Evolutionary conservation across 1,139 yeast genomes (phyloP).

Genomic region (Candida smagusa): DNA sequence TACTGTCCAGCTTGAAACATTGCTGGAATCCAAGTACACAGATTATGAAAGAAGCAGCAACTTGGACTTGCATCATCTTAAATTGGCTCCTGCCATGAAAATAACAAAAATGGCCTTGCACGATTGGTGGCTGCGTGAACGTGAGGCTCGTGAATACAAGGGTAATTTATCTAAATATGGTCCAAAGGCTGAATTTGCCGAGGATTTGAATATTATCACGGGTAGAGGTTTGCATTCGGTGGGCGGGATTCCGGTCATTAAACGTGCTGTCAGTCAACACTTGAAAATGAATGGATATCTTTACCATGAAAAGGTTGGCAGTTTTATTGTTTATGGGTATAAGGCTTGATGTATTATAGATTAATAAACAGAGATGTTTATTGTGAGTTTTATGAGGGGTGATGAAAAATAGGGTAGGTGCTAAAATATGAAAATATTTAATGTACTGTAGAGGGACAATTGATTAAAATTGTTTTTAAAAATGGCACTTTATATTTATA

Average conservation of each 20-base stretch:
- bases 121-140: conserved; percentile 58
- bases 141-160: conserved; percentile 32
- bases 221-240: conserved; percentile 65
- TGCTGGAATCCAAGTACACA: conserved; percentile 2
- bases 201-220: conserved; percentile 44
- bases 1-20: conserved; percentile 1
- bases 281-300: conserved; percentile 32
- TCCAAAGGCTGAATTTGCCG: conserved; percentile 28
- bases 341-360: conserved; percentile 1
- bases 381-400: no score
- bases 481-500: no score
- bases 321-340: conserved; percentile 30
- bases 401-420: no score
- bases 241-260: conserved; percentile 48
- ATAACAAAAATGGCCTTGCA: conserved; percentile 28
- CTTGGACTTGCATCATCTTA: conserved; percentile 53
- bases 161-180: conserved; percentile 34
- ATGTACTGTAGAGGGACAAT: no score
- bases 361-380: no score
- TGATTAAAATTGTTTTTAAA: no score
- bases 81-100: conserved; percentile 41
- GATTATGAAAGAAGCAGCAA: conserved; percentile 13
- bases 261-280: conserved; percentile 32
- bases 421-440: no score
- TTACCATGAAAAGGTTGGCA: conserved; percentile 44